A percentile compares a stretch with the other conserved stretches of the same genome.
Evolutionary conservation across 2,329 filamentous ascomycete species (phyloP).

Genomic region (Ophiocordyceps camponoti-floridani): DNA sequence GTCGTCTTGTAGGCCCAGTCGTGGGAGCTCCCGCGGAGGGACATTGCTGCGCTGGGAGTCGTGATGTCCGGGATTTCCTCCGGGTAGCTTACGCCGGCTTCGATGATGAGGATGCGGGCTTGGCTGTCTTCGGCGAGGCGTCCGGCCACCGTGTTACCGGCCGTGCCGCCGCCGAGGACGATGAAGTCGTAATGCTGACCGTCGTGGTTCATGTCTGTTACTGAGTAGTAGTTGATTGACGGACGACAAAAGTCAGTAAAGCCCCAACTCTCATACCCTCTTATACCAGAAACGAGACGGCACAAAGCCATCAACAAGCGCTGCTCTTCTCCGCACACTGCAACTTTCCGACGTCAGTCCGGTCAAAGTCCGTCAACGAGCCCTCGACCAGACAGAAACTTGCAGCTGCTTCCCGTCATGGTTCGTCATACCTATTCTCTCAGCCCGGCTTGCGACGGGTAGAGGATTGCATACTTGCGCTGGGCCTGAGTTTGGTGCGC

Average conservation of each 20-base stretch:
- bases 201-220: conserved; percentile 1
- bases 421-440: background rate
- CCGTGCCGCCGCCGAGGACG: conserved; percentile 17
- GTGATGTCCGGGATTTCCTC: conserved; percentile 30
- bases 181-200: conserved; percentile 12
- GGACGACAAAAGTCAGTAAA: too few relatives aligned
- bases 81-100: conserved; percentile 29
- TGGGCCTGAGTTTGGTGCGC: background rate
- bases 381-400: background rate
- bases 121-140: conserved; percentile 16
- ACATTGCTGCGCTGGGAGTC: conserved; percentile 33
- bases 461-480: background rate
- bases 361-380: background rate
- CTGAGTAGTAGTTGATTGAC: background rate
- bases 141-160: conserved; percentile 17
- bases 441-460: background rate
- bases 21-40: conserved; percentile 33
- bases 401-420: background rate
- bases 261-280: background rate
- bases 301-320: too few relatives aligned
- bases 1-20: conserved; percentile 46
- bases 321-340: background rate
- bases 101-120: conserved; percentile 25
- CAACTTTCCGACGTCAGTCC: background rate
- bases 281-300: too few relatives aligned